Conservation (phyloP, 1,284 basidiomycete species). For the Acaromyces ingoldii region DNA sequence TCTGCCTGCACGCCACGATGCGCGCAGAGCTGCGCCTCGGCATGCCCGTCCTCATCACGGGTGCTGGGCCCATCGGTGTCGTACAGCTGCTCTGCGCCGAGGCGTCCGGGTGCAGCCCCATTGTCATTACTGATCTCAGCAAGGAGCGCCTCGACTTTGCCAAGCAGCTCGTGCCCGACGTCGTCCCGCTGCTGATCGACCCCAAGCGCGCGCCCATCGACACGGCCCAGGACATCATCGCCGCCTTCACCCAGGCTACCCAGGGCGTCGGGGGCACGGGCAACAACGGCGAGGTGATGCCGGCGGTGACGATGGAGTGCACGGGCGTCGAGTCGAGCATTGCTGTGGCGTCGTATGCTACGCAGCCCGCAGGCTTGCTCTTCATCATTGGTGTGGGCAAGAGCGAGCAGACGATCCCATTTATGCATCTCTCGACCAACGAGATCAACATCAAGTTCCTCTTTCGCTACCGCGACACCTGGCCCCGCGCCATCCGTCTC, state of each 20-base stretch:
- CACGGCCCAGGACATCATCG: constrained; percentile 32
- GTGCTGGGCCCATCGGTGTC: constrained; percentile 56
- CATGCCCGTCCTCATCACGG: constrained; percentile 27
- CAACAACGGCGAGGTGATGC: constrained; percentile 26
- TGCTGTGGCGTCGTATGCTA: constrained; percentile 61
- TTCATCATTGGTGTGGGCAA: constrained; percentile 59
- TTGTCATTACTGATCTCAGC: constrained; percentile 58
- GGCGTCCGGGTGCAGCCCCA: constrained; percentile 58
- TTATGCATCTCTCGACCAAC: constrained; percentile 56
- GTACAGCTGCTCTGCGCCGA: constrained; percentile 56
- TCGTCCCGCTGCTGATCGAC: constrained; percentile 48
- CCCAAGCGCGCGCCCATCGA: constrained; percentile 15
- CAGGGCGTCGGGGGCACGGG: constrained; percentile 19
- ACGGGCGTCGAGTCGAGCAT: constrained; percentile 84
- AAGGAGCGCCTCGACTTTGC: constrained; percentile 57
- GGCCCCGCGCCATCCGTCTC: constrained; percentile 65
- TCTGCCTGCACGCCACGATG: constrained; percentile 58
- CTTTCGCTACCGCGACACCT: constrained; percentile 43
- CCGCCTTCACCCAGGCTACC: constrained; percentile 26
- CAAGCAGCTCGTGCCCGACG: constrained; percentile 55
- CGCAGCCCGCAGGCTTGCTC: constrained; percentile 55
- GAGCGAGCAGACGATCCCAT: constrained; percentile 49
- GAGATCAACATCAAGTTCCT: constrained; percentile 58
- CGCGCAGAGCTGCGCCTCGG: constrained; percentile 55
- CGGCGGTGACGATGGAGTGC: constrained; percentile 60